These are phyloP conservation scores for Eucalyptus brandiana DNA, from an alignment of 345 rosid genomes.

Conservation along the genomic window DNA sequence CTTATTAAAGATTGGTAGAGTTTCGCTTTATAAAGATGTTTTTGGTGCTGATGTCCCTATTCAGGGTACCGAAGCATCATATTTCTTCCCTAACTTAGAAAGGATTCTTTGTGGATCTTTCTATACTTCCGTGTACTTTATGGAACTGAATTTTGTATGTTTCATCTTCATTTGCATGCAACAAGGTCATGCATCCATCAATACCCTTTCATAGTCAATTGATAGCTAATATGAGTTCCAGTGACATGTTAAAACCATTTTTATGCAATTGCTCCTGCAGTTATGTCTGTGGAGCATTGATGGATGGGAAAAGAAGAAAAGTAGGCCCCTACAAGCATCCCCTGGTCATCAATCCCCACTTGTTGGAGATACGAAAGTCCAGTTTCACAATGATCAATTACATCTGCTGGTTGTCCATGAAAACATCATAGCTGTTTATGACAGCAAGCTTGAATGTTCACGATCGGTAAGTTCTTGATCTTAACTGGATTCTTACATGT, in stretches of 20 bases:
- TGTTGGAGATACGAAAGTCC: conserved; percentile 29
- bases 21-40: neutral
- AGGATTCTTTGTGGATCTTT: neutral
- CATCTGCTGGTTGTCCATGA: conserved; percentile 34
- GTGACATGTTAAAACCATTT: neutral
- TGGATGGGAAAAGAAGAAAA: conserved; percentile 60
- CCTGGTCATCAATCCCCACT: conserved; percentile 21
- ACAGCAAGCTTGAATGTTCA: conserved; percentile 30
- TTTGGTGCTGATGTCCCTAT: neutral
- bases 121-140: neutral
- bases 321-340: conserved; percentile 19
- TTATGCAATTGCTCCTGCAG: conserved; percentile 6
- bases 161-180: neutral
- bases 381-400: conserved; percentile 36
- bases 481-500: neutral
- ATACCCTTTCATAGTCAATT: neutral
- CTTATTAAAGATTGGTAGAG: neutral
- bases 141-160: neutral
- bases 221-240: neutral
- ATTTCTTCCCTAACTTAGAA: neutral
- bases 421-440: conserved; percentile 28
- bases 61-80: neutral
- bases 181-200: neutral
- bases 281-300: conserved; percentile 71
- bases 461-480: conserved; percentile 14